These are phyloP conservation scores for Aspergillus neoniger DNA, from an alignment of 2,329 filamentous ascomycete species.

Conservation along the genomic window DNA sequence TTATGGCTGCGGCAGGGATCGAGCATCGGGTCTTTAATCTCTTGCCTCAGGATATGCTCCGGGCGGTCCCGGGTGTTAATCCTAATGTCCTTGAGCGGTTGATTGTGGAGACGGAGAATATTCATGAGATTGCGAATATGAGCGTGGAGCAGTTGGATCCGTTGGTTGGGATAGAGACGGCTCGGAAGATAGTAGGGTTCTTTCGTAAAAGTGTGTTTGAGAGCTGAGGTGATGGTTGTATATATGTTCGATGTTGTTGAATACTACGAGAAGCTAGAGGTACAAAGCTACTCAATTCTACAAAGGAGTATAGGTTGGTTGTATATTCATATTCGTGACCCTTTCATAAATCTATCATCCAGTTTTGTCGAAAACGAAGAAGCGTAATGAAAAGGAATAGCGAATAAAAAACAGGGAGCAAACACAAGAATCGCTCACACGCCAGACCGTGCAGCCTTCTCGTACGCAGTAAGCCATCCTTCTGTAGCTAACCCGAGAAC, in stretches of 20 bases:
- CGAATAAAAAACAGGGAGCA: conserved; percentile 27
- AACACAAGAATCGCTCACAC: conserved; percentile 29
- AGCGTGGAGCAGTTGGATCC: conserved; percentile 69
- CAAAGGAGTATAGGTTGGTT: conserved; percentile 8
- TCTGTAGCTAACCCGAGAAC: conserved; percentile 30
- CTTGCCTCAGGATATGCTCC: conserved; percentile 87
- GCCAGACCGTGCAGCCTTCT: conserved; percentile 31
- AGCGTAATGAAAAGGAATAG: conserved; percentile 27
- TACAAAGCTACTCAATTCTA: neutral
- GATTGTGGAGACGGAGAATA: conserved; percentile 70
- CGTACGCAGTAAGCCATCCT: conserved; percentile 31
- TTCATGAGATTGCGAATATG: conserved; percentile 86
- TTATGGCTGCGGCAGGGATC: conserved; percentile 57
- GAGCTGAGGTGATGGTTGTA: conserved; percentile 20
- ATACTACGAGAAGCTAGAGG: neutral
- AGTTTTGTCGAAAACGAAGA: conserved; percentile 25
- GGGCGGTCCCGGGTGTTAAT: conserved; percentile 79
- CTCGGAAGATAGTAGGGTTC: conserved; percentile 74
- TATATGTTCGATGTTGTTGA: conserved; percentile 16
- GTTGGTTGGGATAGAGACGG: conserved; percentile 76
- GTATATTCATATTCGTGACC: conserved; percentile 36
- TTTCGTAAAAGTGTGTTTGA: conserved; percentile 69
- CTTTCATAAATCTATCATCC: conserved; percentile 38
- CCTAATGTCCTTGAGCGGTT: conserved; percentile 74
- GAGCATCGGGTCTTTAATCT: conserved; percentile 73